Conservation (phyloP, 495 filamentous ascomycete species). For the Xylaria venustula region DNA sequence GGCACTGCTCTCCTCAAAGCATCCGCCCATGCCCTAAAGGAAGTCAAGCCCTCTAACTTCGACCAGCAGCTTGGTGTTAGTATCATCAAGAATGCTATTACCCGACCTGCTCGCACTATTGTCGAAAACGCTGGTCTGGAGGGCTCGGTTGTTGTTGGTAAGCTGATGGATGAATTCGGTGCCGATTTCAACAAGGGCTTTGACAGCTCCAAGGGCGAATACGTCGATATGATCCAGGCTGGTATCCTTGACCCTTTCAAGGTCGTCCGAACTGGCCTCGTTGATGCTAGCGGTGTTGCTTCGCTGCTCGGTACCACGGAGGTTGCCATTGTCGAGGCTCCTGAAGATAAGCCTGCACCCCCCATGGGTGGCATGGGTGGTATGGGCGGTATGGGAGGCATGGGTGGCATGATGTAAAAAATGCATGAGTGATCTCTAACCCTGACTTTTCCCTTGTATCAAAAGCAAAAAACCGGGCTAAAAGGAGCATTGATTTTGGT, state of each 20-base stretch:
- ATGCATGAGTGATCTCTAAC: slow-evolving; percentile 15
- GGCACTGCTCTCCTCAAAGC: slow-evolving; percentile 98
- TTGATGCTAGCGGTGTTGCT: slow-evolving; percentile 94
- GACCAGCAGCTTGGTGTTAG: slow-evolving; percentile 98
- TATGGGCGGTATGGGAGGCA: slow-evolving; percentile 67
- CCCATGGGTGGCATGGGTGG: slow-evolving; percentile 60
- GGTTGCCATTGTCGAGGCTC: slow-evolving; percentile 93
- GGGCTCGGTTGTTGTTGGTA: slow-evolving; percentile 94
- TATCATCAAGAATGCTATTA: slow-evolving; percentile 97
- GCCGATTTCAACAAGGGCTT: slow-evolving; percentile 96
- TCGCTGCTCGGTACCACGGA: slow-evolving; percentile 97
- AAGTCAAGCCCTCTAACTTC: slow-evolving; percentile 88
- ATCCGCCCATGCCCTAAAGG: slow-evolving; percentile 78
- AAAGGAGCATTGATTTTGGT: slow-evolving; percentile 33
- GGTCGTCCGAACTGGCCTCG: slow-evolving; percentile 92
- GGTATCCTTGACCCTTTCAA: slow-evolving; percentile 99
- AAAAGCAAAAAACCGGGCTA: slow-evolving; percentile 26
- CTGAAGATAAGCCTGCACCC: slow-evolving; percentile 76
- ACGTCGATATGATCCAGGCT: slow-evolving; percentile 94
- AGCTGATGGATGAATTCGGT: slow-evolving; percentile 92
- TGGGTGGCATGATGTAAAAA: slow-evolving; percentile 58
- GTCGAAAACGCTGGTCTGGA: slow-evolving; percentile 97
- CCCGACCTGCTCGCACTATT: slow-evolving; percentile 87
- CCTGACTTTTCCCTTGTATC: slow-evolving; percentile 25
- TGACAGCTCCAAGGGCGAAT: slow-evolving; percentile 94